A percentile compares a stretch with the other conserved stretches of the same genome.
Evolutionary conservation across 768 basidiomycete genomes (phyloP).

Genomic region (Serendipita sp.): DNA sequence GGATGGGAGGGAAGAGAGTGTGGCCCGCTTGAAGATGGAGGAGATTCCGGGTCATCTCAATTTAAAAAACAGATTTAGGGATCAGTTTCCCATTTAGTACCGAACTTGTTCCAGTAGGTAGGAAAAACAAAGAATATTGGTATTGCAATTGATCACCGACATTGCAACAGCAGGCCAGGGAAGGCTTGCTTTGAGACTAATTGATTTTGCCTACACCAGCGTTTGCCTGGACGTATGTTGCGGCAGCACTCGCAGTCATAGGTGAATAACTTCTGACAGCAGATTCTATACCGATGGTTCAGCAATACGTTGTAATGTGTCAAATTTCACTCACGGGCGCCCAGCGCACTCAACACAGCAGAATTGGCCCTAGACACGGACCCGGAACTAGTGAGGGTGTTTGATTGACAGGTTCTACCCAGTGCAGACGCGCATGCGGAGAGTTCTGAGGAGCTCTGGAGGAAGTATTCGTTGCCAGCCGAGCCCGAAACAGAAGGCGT

Average conservation of each 20-base stretch:
- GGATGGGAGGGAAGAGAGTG: too few relatives aligned
- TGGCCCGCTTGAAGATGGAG: too few relatives aligned
- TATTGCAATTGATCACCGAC: too few relatives aligned
- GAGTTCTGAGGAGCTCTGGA: neutral
- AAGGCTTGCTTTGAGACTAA: neutral
- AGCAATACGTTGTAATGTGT: neutral
- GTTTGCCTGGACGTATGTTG: constrained; percentile 8
- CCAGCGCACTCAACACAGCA: neutral
- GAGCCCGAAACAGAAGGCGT: constrained; percentile 3
- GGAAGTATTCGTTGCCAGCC: constrained; percentile 4
- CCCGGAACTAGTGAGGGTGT: neutral
- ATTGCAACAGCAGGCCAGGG: too few relatives aligned
- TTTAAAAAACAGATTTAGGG: too few relatives aligned
- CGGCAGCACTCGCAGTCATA: constrained; percentile 6
- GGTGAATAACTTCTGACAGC: neutral
- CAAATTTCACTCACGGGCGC: neutral
- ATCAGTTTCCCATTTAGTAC: too few relatives aligned
- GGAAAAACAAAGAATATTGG: too few relatives aligned
- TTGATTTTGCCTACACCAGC: constrained; percentile 6
- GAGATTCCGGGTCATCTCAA: too few relatives aligned
- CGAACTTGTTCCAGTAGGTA: too few relatives aligned
- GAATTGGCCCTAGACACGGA: neutral
- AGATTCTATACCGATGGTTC: neutral
- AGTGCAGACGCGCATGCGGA: constrained; percentile 3
- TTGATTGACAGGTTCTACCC: constrained; percentile 7